Evolutionary conservation across 345 rosid species (phyloP), one percentile per base, ranked within the genome.

Genomic region (Tarenaya hassleriana): DNA sequence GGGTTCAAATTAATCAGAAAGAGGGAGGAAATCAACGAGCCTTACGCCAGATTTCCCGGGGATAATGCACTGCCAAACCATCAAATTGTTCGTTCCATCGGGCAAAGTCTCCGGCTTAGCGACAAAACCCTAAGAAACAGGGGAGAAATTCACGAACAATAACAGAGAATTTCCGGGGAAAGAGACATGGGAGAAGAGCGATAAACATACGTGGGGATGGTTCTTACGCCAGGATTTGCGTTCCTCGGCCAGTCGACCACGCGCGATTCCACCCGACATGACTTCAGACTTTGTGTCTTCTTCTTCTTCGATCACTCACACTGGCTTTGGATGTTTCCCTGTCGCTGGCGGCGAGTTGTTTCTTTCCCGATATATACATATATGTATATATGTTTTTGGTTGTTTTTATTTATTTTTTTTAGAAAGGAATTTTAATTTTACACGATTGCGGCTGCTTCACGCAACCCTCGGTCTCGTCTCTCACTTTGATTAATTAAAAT

Each of bases 21-120:
- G 29, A 24, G 2, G 29, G 29, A 24, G 29, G 29, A 24, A 5
- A 24, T 24, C 2, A 24, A 24, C 29, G 29, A 20, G 8, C 67
- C 91, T 74, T 71, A 91, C 98, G 56, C 95, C 95, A 7, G 92
- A 62, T 75, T 91, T 91, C 4, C 98, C 98, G 73, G 98, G 98
- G 5, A 91, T 91, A 14, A 78, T 84, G 70, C 98, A 91, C 74
- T 87, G 86, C 98, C 98, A 91, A 43, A 73, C 77, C 98, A 91
- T 84, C 74, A 91, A 58, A 84, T 91, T 84, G 58, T 84, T 82
- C 4, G 83, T 60, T 8, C 98, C 95, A 72, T 91, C 96, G 11
- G 74, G 54, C 60, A 58, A 34, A 10, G 81, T 80, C 73, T 87
- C 98, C 12, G 98, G 98, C 68, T 87, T 91, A 38, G 98, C 98